phyloP scores from a whole-genome alignment of 1,284 basidiomycete genomes.

The Anthracocystis setariae region DNA sequence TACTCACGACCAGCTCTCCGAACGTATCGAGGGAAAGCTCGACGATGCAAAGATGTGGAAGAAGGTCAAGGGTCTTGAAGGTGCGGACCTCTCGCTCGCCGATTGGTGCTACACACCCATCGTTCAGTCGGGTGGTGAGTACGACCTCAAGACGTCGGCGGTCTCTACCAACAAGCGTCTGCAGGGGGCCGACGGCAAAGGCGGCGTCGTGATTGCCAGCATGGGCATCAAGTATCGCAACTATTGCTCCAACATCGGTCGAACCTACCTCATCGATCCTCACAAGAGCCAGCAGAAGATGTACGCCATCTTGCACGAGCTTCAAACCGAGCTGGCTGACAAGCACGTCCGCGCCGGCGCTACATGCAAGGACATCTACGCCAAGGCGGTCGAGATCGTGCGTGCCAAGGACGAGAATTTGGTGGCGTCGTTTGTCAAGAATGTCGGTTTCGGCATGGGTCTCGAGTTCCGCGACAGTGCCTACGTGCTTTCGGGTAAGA shows the following conservation, averaged over 20 bases:
- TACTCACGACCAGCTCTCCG: slow-evolving; percentile 84
- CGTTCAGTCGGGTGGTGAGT: slow-evolving; percentile 90
- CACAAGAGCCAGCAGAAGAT: slow-evolving; percentile 75
- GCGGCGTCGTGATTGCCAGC: slow-evolving; percentile 80
- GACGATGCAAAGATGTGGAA: slow-evolving; percentile 76
- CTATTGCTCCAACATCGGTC: slow-evolving; percentile 89
- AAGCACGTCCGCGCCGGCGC: slow-evolving; percentile 82
- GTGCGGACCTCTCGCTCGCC: slow-evolving; percentile 82
- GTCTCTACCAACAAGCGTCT: slow-evolving; percentile 75
- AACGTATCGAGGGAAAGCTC: slow-evolving; percentile 84
- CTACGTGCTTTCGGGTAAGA: slow-evolving; percentile 85
- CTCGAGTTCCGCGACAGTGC: slow-evolving; percentile 91
- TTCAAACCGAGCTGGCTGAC: slow-evolving; percentile 81
- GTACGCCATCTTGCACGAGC: slow-evolving; percentile 79
- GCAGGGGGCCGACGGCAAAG: slow-evolving; percentile 84
- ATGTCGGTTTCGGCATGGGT: slow-evolving; percentile 79
- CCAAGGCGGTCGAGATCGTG: slow-evolving; percentile 78
- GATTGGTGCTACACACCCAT: slow-evolving; percentile 96
- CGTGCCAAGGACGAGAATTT: slow-evolving; percentile 82
- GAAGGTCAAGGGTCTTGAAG: slow-evolving; percentile 73
- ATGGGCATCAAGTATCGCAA: slow-evolving; percentile 92
- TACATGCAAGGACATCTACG: slow-evolving; percentile 81
- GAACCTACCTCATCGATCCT: slow-evolving; percentile 95
- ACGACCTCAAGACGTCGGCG: slow-evolving; percentile 86
- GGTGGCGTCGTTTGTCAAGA: slow-evolving; percentile 86